Base-by-base conservation (phyloP, 2,329 filamentous ascomycete species). In the Thelonectria blattea region DNA sequence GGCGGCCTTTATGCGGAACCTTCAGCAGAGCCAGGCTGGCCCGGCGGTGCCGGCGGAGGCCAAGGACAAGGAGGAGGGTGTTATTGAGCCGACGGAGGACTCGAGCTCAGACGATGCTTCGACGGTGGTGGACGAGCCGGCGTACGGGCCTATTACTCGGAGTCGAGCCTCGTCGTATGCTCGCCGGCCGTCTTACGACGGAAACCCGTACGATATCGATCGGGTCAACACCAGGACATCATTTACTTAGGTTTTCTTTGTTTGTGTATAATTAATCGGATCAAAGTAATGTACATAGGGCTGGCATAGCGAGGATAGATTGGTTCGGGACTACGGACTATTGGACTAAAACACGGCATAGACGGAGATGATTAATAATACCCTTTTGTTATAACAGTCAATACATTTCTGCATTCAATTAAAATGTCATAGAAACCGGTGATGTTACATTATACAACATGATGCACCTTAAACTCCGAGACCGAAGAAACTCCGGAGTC, bases 131-230 rank as follows among this genome's bases (percentile, higher is more conserved):
- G 53, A 56, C 37, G 53, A 32, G 10, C 53, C 53, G n/a, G 27
- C 37, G 5, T 56, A 50, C 10, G 53, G 34, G 4, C 53, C 53
- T 15, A 50, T 50, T 41, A 15, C 34, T 1, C 46, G 41, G 5
- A 15, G 20, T 3, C 53, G 41, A 3, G 53, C 52, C 9, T 48
- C 52, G 27, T 47, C 17, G 11, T 34, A 56, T n/a, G 46, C 39
- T 12, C 45, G 53, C 3, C 45, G 53, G 3, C 46, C 27, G 24
- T 56, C 53, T 1, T 56, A 56, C 27, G 53, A 56, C 22, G 53
- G 53, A 2, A 56, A 56, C 24, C 53, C 53, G 6, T 56, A 56
- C 17, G 53, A 56, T 18, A 56, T 56, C 32, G 53, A 56, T 34
- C 46, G 53, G 46, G 53, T 56, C 15, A 43, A 56, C 20, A 56